Evolutionary conservation across 176 grass and related monocot species (phyloP).

Genomic region (Calamus simplicifolius): DNA sequence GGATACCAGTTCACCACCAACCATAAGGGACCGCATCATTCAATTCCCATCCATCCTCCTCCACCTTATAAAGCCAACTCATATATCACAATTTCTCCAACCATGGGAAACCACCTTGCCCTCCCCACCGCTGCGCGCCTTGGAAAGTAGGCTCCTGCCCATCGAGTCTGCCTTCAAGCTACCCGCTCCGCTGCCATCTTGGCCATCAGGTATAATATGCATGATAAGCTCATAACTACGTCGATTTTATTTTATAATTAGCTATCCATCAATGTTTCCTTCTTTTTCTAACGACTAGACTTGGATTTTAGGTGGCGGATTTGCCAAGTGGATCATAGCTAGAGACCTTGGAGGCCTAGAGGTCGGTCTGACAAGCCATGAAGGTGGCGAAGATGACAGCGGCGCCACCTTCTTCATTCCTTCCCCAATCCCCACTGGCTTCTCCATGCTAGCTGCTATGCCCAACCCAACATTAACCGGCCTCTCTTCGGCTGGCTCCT

Average conservation of each 20-base stretch:
- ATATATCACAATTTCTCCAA: neutral
- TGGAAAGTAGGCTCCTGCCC: slow-evolving; percentile 30
- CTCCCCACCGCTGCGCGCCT: neutral
- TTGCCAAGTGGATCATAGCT: slow-evolving; percentile 51
- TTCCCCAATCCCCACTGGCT: slow-evolving; percentile 34
- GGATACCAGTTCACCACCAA: too few species aligned
- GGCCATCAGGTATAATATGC: slow-evolving; percentile 38
- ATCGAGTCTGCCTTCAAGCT: slow-evolving; percentile 36
- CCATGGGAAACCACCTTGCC: slow-evolving; percentile 28
- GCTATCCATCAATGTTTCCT: neutral
- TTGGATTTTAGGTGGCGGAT: slow-evolving; percentile 41
- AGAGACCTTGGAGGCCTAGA: slow-evolving; percentile 54
- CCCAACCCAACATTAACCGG: slow-evolving; percentile 61
- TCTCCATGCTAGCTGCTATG: slow-evolving; percentile 54
- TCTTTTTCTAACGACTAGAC: slow-evolving; percentile 2
- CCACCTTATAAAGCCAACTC: too few species aligned
- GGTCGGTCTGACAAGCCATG: slow-evolving; percentile 20
- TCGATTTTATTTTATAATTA: too few species aligned
- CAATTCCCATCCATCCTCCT: too few species aligned
- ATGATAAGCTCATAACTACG: too few species aligned
- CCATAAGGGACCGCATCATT: too few species aligned
- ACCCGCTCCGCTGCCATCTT: slow-evolving; percentile 32
- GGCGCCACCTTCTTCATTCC: slow-evolving; percentile 68
- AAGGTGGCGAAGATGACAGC: slow-evolving; percentile 44
- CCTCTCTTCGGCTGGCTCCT: slow-evolving; percentile 54